Evolutionary conservation across 1,284 basidiomycete species (phyloP).

Genomic region (Rugosomyces carneus): DNA sequence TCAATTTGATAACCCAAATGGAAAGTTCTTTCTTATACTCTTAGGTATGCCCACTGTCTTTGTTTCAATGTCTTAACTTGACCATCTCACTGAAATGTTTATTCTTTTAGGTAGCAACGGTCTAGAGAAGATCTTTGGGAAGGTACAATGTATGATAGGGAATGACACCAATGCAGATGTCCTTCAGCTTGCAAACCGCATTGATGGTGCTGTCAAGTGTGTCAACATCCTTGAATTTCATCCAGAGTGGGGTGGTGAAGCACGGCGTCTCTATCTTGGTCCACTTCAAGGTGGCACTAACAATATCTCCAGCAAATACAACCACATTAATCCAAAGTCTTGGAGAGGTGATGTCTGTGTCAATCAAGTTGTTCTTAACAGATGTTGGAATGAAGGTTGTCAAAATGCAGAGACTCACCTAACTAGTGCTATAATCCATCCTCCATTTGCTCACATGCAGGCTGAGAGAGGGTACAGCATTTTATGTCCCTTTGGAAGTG

Average conservation of each 20-base stretch:
- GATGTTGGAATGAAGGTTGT: slow-evolving; percentile 17
- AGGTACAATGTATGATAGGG: slow-evolving; percentile 21
- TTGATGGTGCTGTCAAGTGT: slow-evolving; percentile 21
- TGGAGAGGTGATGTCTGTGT: slow-evolving; percentile 19
- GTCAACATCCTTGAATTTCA: slow-evolving; percentile 24
- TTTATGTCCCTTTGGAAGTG: slow-evolving; percentile 10
- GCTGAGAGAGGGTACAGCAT: slow-evolving; percentile 6
- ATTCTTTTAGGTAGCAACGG: no score
- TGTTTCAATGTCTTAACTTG: no score
- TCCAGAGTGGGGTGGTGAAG: slow-evolving; percentile 27
- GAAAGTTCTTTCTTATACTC: slow-evolving; percentile 26
- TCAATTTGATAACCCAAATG: slow-evolving; percentile 24
- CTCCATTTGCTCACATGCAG: slow-evolving; percentile 3
- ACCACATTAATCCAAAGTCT: slow-evolving; percentile 20
- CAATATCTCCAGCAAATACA: slow-evolving; percentile 13
- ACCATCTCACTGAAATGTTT: no score
- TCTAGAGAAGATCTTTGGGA: slow-evolving; percentile 28
- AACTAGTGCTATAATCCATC: neutral
- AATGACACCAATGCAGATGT: slow-evolving; percentile 27
- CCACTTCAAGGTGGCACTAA: slow-evolving; percentile 9
- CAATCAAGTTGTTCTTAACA: slow-evolving; percentile 11
- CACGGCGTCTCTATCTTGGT: slow-evolving; percentile 17
- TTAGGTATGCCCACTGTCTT: no score
- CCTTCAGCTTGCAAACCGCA: slow-evolving; percentile 21
- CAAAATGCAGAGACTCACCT: neutral